Base-by-base conservation (phyloP, 352 stramenopile genomes). In the Phytophthora sojae region DNA sequence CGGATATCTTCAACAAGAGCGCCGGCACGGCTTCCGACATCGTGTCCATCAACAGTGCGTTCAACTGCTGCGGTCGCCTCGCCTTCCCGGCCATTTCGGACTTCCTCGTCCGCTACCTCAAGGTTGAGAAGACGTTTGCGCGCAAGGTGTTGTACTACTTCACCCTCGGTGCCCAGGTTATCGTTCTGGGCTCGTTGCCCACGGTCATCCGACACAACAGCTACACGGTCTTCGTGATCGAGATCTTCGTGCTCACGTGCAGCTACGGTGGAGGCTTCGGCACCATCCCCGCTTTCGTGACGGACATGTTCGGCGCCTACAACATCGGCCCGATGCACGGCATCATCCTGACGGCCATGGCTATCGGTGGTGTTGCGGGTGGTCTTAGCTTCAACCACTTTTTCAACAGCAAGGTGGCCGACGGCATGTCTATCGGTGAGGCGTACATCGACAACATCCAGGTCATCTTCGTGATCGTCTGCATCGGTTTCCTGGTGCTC, bases 261-360 rank as follows among this genome's bases (percentile, higher is more conserved):
- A 85, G 79, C 66, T 94, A 94, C 71, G 89, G 89, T 25, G 89
- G 86, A 25, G 85, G 83, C 49, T 88, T 94, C 32, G 86, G 84
- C 51, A 92, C 75, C 19, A 93, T 94, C 59, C 87, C 88, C 17
- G 85, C 75, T 35, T 86, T 95, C 59, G 59, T 96, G 32, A 92
- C 87, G 5, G 89, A 95, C 52, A 95, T 95, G 86, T 96, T 93
- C 66, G 89, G 89, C 19, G 81, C 83, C 12, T 92, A 76, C 69
- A 93, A 94, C 75, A 91, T 93, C 52, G 87, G 85, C 19, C 87
- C 85, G 12, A 78, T 74, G 45, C 56, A 74, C 45, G 60, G 61
- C 3, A 69, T 93, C 37, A 89, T 93, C 72, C 69, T 96, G 6
- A 95, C 88, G 6, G 75, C 84, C 6, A 92, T 89, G 86, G 90